Conservation (phyloP, 805 yeast genomes). For the Lachancea dasiensis region DNA sequence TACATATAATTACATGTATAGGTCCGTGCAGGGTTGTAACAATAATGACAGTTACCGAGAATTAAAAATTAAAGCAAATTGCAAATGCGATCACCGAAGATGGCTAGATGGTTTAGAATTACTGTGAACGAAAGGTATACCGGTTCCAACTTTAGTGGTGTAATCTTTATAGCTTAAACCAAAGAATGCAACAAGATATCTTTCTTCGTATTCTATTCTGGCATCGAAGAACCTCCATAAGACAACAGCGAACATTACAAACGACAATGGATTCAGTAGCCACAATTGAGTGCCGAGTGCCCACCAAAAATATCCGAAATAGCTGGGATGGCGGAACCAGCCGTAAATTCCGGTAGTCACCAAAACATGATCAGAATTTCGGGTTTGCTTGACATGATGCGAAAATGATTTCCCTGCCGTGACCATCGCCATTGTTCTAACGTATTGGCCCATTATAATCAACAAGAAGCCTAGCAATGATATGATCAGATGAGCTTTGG, state of each 20-base stretch:
- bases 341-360: constrained; percentile 72
- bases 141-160: constrained; percentile 41
- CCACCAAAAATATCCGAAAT: constrained; percentile 91
- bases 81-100: no score
- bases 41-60: not conserved
- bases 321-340: constrained; percentile 77
- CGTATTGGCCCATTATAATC: constrained; percentile 54
- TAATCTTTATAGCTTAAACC: constrained; percentile 59
- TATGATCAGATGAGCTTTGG: constrained; percentile 10
- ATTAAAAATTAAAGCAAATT: not conserved
- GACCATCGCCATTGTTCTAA: constrained; percentile 75
- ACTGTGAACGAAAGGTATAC: constrained; percentile 69
- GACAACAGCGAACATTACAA: constrained; percentile 46
- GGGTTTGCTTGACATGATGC: constrained; percentile 60
- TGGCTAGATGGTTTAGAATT: no score
- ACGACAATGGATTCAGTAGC: constrained; percentile 59
- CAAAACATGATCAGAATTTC: constrained; percentile 51
- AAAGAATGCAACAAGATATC: constrained; percentile 57
- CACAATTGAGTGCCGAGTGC: constrained; percentile 77
- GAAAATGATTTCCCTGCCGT: constrained; percentile 84
- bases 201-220: constrained; percentile 71
- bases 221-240: constrained; percentile 62
- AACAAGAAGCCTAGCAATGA: constrained; percentile 43
- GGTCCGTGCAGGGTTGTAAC: constrained; percentile 9
- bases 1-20: no score